These are phyloP conservation scores for Hypericum androsaemum DNA, from an alignment of 345 rosid species.

Conservation along the genomic window DNA sequence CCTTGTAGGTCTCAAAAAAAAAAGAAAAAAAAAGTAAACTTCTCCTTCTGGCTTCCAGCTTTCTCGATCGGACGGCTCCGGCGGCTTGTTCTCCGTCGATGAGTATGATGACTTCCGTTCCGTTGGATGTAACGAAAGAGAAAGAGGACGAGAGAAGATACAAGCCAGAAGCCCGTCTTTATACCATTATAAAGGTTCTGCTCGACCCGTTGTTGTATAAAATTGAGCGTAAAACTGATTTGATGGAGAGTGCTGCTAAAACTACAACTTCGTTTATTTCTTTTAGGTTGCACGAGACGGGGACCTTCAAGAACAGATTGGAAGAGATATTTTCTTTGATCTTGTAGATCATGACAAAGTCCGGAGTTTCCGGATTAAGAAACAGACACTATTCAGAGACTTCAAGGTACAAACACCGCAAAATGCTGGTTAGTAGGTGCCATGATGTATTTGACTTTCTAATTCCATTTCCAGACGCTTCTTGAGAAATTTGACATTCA, in stretches of 20 bases:
- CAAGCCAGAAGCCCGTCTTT: constrained; percentile 85
- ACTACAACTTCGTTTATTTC: background rate
- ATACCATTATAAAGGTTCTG: constrained; percentile 71
- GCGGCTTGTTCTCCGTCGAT: too few relatives aligned
- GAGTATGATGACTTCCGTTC: too few relatives aligned
- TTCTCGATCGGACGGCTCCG: too few relatives aligned
- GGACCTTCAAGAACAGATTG: constrained; percentile 79
- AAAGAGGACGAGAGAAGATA: constrained; percentile 80
- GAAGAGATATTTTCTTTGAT: constrained; percentile 83
- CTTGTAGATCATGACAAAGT: constrained; percentile 97
- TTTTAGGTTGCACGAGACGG: constrained; percentile 80
- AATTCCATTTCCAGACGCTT: too few relatives aligned
- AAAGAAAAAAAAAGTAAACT: too few relatives aligned
- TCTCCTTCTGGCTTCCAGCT: too few relatives aligned
- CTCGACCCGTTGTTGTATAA: background rate
- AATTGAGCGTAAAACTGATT: background rate
- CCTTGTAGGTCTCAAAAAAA: too few relatives aligned
- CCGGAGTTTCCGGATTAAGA: constrained; percentile 55
- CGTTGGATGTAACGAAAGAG: constrained; percentile 28
- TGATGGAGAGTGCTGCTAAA: background rate
- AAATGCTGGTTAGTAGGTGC: too few relatives aligned
- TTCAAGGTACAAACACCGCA: too few relatives aligned
- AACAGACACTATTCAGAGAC: too few relatives aligned
- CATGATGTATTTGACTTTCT: too few relatives aligned
- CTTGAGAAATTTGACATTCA: too few relatives aligned